Percentiles rank a stretch among this genome's conserved stretches.
Evolutionary conservation across 1,284 basidiomycete species (phyloP).

Genomic region (Apiotrichum brassicae): DNA sequence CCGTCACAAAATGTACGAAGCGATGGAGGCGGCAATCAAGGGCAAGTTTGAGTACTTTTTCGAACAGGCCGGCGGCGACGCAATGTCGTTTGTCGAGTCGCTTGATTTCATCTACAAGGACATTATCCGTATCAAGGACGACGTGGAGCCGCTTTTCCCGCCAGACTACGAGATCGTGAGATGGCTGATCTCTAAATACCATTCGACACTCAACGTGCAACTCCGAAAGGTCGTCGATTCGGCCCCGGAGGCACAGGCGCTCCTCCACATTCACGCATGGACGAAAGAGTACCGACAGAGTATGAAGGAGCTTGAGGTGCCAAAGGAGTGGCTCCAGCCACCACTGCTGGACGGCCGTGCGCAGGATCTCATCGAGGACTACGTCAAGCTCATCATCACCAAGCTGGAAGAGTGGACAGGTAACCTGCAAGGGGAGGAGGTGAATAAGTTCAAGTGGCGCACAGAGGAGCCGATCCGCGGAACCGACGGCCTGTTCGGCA

Average conservation of each 20-base stretch:
- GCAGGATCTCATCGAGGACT: constrained; percentile 90
- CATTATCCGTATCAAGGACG: constrained; percentile 78
- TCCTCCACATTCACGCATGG: constrained; percentile 85
- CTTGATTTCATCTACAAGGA: constrained; percentile 91
- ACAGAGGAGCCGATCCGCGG: constrained; percentile 82
- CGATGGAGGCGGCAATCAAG: constrained; percentile 71
- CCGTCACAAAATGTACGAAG: constrained; percentile 78
- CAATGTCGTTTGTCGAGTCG: constrained; percentile 67
- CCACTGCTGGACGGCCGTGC: constrained; percentile 89
- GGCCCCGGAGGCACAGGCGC: constrained; percentile 76
- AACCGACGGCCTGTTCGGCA: constrained; percentile 81
- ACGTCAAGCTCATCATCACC: constrained; percentile 82
- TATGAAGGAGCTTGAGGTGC: constrained; percentile 87
- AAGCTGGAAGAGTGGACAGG: constrained; percentile 97
- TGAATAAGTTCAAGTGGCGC: constrained; percentile 74
- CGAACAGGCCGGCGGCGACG: constrained; percentile 58
- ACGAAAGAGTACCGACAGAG: constrained; percentile 90
- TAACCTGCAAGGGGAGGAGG: constrained; percentile 89
- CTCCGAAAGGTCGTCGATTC: constrained; percentile 66
- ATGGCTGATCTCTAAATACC: constrained; percentile 82
- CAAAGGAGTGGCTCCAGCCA: constrained; percentile 74
- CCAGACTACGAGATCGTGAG: constrained; percentile 79
- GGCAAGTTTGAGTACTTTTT: constrained; percentile 67
- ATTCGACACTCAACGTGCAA: constrained; percentile 74
- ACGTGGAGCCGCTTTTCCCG: constrained; percentile 88